Percentiles rank a stretch among this genome's conserved stretches.
Evolutionary conservation across 257 asterid species (phyloP).

Genomic region (Plantago major): DNA sequence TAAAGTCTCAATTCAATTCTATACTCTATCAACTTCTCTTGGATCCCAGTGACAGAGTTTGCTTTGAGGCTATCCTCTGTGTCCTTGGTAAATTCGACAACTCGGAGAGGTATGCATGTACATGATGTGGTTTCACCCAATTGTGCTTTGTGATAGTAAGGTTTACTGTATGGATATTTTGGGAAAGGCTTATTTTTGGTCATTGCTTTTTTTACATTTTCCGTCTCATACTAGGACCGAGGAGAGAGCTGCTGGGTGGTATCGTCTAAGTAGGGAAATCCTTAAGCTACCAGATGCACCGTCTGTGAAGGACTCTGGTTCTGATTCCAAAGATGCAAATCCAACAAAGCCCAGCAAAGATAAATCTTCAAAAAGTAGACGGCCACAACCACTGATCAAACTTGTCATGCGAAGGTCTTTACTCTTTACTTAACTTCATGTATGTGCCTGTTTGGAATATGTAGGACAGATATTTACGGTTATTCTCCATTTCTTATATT

Average conservation of each 20-base stretch:
- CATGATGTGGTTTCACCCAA: background rate
- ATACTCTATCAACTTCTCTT: constrained; percentile 90
- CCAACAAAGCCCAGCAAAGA: constrained; percentile 69
- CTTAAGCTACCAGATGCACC: constrained; percentile 93
- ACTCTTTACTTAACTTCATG: constrained; percentile 12
- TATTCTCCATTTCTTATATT: background rate
- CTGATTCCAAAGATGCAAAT: constrained; percentile 64
- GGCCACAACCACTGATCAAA: constrained; percentile 94
- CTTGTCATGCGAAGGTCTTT: constrained; percentile 97
- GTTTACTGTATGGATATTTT: constrained; percentile 1
- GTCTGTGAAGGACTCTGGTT: constrained; percentile 54
- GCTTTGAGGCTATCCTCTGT: constrained; percentile 95
- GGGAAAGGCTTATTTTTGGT: constrained; percentile 2
- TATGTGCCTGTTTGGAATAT: no score
- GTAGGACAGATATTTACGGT: no score
- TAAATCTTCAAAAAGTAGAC: constrained; percentile 70
- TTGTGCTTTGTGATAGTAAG: constrained; percentile 11
- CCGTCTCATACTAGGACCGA: constrained; percentile 57
- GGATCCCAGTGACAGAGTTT: constrained; percentile 99
- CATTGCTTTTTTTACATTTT: constrained; percentile 18
- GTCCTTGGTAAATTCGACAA: constrained; percentile 86
- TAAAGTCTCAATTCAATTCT: constrained; percentile 77
- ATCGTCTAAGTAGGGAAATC: constrained; percentile 85
- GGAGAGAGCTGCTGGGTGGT: constrained; percentile 99
- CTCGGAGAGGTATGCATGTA: constrained; percentile 67